phyloP scores from a whole-genome alignment of 495 filamentous ascomycete genomes.

The Penicillium ucsense region DNA sequence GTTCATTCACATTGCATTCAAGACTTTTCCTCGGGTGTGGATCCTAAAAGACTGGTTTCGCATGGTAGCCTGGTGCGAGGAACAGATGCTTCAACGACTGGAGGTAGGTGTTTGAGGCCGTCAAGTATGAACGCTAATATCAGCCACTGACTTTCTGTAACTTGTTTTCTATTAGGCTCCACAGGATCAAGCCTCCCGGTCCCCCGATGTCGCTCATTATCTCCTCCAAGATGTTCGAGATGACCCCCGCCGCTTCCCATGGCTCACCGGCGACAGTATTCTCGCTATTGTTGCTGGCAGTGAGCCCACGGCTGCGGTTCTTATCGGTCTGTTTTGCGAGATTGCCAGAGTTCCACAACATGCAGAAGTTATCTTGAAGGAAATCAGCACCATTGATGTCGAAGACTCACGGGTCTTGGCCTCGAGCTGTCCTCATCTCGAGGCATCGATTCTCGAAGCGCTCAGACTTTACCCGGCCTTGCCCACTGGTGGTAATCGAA shows the following conservation, averaged over 20 bases:
- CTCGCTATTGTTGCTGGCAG: slow-evolving; percentile 13
- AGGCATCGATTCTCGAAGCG: slow-evolving; percentile 42
- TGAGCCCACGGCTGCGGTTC: slow-evolving; percentile 8
- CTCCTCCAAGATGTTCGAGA: slow-evolving; percentile 12
- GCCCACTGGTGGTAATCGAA: slow-evolving; percentile 29
- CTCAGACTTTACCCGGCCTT: slow-evolving; percentile 40
- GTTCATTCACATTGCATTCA: slow-evolving; percentile 24
- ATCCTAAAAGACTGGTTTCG: slow-evolving; percentile 8
- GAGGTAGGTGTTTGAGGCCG: not conserved
- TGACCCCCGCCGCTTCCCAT: not conserved
- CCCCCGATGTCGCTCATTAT: slow-evolving; percentile 17
- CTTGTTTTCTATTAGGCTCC: not conserved
- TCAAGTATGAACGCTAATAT: too few species aligned
- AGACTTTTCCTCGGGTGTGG: slow-evolving; percentile 6
- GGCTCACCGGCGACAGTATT: slow-evolving; percentile 11
- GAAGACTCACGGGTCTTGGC: slow-evolving; percentile 1
- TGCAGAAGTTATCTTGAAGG: slow-evolving; percentile 3
- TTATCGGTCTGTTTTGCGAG: slow-evolving; percentile 10
- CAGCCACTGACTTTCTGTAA: not conserved
- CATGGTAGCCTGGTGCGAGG: slow-evolving; percentile 13
- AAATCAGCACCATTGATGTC: slow-evolving; percentile 7
- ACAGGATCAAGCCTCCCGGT: not conserved
- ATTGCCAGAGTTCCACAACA: slow-evolving; percentile 4
- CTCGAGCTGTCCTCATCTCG: slow-evolving; percentile 32
- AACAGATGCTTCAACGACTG: slow-evolving; percentile 3